Evolutionary conservation across 192 early-diverging fungal species (phyloP).

Genomic region (Pilaira anomala): DNA sequence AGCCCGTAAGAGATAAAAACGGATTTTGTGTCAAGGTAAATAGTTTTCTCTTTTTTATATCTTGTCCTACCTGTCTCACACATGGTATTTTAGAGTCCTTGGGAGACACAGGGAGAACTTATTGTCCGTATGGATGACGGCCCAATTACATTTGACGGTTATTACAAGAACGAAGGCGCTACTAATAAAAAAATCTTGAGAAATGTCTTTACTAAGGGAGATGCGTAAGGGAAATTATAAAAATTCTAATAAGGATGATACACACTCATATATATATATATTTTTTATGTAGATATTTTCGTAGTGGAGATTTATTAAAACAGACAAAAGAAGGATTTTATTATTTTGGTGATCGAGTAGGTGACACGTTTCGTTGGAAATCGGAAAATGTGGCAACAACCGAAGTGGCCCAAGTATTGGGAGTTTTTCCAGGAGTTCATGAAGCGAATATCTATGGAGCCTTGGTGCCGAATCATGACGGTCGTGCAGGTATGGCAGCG

Average conservation of each 20-base stretch:
- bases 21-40: conserved; percentile 50
- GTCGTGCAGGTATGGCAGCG: conserved; percentile 66
- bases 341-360: conserved; percentile 67
- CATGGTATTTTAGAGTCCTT: conserved; percentile 23
- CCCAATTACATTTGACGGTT: conserved; percentile 42
- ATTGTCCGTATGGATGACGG: conserved; percentile 41
- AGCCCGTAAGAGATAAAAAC: conserved; percentile 46
- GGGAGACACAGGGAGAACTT: conserved; percentile 58
- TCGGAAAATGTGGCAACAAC: conserved; percentile 57
- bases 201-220: conserved; percentile 59
- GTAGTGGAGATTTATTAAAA: conserved; percentile 61
- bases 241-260: not conserved
- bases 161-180: conserved; percentile 48
- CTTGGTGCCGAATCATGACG: conserved; percentile 53
- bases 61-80: not conserved
- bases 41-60: not conserved
- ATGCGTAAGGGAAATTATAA: conserved; percentile 35
- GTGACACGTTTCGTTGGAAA: conserved; percentile 75
- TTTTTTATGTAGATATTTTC: conserved; percentile 29
- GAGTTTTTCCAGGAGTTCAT: conserved; percentile 44
- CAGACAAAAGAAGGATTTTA: conserved; percentile 48
- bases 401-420: conserved; percentile 60
- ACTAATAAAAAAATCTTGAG: conserved; percentile 49
- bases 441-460: conserved; percentile 68
- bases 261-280: not conserved